Percentiles rank a stretch among this genome's conserved stretches.
These are phyloP conservation scores for Sanguinoderma infundibulare DNA, from an alignment of 1,284 basidiomycete species.

Conservation along the genomic window DNA sequence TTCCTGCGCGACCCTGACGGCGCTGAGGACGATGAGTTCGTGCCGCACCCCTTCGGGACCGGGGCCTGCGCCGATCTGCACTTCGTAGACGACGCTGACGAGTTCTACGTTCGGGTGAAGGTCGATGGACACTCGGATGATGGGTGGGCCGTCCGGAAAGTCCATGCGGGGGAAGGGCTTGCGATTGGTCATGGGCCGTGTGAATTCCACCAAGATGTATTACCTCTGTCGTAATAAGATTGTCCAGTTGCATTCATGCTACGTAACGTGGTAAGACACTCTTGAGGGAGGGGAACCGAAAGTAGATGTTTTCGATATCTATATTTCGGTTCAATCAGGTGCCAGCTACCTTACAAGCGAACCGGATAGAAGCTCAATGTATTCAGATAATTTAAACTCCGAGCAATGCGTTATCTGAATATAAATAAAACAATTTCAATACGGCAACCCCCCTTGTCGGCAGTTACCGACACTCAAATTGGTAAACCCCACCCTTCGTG, in stretches of 20 bases:
- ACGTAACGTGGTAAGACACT: no score
- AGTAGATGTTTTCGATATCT: no score
- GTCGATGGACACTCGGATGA: slow-evolving; percentile 23
- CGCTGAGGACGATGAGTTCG: slow-evolving; percentile 62
- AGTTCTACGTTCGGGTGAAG: slow-evolving; percentile 51
- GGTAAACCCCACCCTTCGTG: neutral
- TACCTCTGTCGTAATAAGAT: neutral
- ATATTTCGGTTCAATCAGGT: no score
- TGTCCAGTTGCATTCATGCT: slow-evolving; percentile 4
- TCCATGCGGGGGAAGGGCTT: slow-evolving; percentile 69
- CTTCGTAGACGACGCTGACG: slow-evolving; percentile 60
- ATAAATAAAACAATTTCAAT: no score
- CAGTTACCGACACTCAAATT: no score
- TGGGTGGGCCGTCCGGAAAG: slow-evolving; percentile 41
- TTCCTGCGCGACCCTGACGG: slow-evolving; percentile 59
- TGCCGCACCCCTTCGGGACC: slow-evolving; percentile 68
- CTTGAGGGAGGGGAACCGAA: no score
- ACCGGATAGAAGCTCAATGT: no score
- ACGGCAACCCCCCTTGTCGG: no score
- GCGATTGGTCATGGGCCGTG: slow-evolving; percentile 72
- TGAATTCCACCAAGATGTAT: slow-evolving; percentile 62
- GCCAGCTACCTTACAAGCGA: no score
- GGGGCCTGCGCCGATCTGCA: slow-evolving; percentile 68
- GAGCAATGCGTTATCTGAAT: slow-evolving; percentile 1
- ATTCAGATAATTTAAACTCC: no score